These are phyloP conservation scores for Fomitopsis schrenkii DNA, from an alignment of 1,284 basidiomycete species.

Conservation along the genomic window DNA sequence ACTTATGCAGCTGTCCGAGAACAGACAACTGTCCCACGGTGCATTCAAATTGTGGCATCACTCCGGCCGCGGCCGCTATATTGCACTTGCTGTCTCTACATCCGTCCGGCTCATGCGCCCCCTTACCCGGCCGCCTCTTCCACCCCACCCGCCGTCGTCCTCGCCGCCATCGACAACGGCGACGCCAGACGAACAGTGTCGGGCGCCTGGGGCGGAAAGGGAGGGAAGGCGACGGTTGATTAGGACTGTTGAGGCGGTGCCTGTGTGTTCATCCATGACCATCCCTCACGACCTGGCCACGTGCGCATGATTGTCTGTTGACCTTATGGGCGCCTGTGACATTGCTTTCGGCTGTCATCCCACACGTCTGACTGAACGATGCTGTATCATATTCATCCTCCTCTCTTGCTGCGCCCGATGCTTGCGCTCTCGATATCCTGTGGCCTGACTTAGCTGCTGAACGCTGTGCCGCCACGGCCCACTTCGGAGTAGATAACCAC, in stretches of 20 bases:
- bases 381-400: neutral
- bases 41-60: constrained; percentile 17
- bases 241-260: constrained; percentile 17
- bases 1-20: constrained; percentile 29
- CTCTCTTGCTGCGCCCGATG: neutral
- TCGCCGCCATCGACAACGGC: neutral
- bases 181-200: neutral
- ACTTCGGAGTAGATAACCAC: neutral
- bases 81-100: constrained; percentile 13
- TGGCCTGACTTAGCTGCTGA: neutral
- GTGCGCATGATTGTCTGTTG: constrained; percentile 13
- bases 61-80: constrained; percentile 23
- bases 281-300: constrained; percentile 10
- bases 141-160: neutral
- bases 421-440: neutral
- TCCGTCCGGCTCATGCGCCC: constrained; percentile 8
- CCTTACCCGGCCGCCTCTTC: neutral
- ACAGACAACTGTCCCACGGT: constrained; percentile 31
- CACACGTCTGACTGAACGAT: neutral
- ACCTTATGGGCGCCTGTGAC: constrained; percentile 27
- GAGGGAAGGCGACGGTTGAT: constrained; percentile 12
- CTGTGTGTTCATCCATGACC: constrained; percentile 25
- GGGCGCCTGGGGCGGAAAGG: constrained; percentile 3
- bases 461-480: constrained; percentile 1
- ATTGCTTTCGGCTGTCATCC: neutral